phyloP scores from a whole-genome alignment of 2,329 filamentous ascomycete genomes.

The Clonostachys chloroleuca region DNA sequence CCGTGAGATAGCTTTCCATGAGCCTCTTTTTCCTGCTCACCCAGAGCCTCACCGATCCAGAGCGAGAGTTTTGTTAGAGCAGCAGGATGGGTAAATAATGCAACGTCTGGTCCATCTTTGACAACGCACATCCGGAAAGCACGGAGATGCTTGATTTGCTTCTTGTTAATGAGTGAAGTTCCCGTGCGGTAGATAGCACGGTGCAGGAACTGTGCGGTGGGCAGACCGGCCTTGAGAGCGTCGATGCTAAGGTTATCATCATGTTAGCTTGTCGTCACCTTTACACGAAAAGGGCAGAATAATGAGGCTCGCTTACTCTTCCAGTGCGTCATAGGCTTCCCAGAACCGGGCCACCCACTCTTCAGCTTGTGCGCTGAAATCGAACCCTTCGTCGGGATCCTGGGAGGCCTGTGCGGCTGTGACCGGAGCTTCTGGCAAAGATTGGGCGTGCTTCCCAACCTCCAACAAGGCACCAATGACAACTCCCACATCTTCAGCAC shows the following conservation, averaged over 20 bases:
- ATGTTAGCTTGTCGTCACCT: slow-evolving; percentile 1
- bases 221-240: slow-evolving; percentile 69
- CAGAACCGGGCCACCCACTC: slow-evolving; percentile 67
- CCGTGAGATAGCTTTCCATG: slow-evolving; percentile 66
- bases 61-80: slow-evolving; percentile 89
- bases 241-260: slow-evolving; percentile 52
- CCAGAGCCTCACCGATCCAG: slow-evolving; percentile 90
- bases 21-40: slow-evolving; percentile 78
- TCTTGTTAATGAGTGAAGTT: slow-evolving; percentile 85
- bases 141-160: slow-evolving; percentile 86
- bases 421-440: slow-evolving; percentile 18
- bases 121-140: slow-evolving; percentile 95
- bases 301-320: slow-evolving; percentile 47
- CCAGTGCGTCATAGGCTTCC: slow-evolving; percentile 68
- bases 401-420: slow-evolving; percentile 22
- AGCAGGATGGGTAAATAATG: slow-evolving; percentile 88
- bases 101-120: slow-evolving; percentile 87
- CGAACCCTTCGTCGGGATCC: slow-evolving; percentile 40
- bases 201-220: slow-evolving; percentile 83
- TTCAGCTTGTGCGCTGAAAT: slow-evolving; percentile 48
- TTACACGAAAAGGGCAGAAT: not conserved
- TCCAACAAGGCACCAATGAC: slow-evolving; percentile 89
- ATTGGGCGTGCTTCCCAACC: slow-evolving; percentile 62
- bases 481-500: slow-evolving; percentile 90
- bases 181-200: slow-evolving; percentile 91